These are phyloP conservation scores for Curvularia hawaiiensis DNA, from an alignment of 2,329 filamentous ascomycete species.

Conservation along the genomic window DNA sequence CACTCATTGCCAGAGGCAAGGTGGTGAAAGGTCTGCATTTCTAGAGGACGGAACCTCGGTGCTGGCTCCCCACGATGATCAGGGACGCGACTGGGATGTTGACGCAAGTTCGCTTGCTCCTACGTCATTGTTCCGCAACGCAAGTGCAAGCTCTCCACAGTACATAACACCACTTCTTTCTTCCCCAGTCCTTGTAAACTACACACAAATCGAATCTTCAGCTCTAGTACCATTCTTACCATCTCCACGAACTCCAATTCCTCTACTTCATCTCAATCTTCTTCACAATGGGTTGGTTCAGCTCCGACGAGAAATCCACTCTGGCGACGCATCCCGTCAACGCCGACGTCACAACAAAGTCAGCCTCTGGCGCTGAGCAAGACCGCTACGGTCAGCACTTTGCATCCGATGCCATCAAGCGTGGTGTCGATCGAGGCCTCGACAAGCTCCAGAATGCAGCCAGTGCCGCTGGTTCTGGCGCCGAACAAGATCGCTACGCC, in stretches of 20 bases:
- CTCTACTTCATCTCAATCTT: constrained; percentile 1
- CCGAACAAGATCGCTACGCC: constrained; percentile 35
- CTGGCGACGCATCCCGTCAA: constrained; percentile 27
- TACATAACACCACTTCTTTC: constrained; percentile 12
- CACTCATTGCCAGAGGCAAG: neutral
- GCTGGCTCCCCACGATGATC: constrained; percentile 8
- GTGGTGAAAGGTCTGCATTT: neutral
- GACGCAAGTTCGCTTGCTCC: constrained; percentile 8
- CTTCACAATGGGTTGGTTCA: constrained; percentile 35
- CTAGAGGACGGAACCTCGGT: neutral
- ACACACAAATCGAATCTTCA: constrained; percentile 5
- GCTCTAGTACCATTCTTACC: neutral
- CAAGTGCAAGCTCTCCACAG: neutral
- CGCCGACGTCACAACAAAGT: constrained; percentile 29
- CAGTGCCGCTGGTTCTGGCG: constrained; percentile 21
- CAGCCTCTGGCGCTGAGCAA: constrained; percentile 41
- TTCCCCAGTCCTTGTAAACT: neutral
- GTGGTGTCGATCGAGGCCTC: constrained; percentile 28
- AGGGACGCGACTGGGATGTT: constrained; percentile 16
- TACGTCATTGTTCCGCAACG: constrained; percentile 16
- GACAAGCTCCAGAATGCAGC: constrained; percentile 26
- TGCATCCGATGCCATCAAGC: constrained; percentile 24
- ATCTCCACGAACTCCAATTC: neutral
- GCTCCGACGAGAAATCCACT: constrained; percentile 29
- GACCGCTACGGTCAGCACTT: constrained; percentile 41